A percentile compares a stretch with the other conserved stretches of the same genome.
phyloP scores from a whole-genome alignment of 768 basidiomycete species.

The Lactarius hatsudake region DNA sequence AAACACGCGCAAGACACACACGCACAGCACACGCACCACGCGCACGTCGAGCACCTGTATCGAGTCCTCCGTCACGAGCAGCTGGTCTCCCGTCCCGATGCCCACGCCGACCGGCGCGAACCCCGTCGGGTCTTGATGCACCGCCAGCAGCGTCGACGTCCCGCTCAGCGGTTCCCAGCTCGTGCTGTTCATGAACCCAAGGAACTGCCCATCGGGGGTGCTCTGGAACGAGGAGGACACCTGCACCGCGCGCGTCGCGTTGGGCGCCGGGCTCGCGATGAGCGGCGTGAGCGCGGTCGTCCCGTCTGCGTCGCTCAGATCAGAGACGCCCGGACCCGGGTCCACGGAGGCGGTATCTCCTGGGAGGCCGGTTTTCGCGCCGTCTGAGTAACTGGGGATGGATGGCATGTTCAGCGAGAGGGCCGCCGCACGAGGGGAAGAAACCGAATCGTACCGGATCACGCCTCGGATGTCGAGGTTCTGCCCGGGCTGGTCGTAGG shows the following conservation, averaged over 20 bases:
- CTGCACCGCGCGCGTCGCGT: constrained; percentile 10
- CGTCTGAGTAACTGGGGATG: constrained; percentile 17
- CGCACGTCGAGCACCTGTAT: constrained; percentile 23
- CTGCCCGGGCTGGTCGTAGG: constrained; percentile 24
- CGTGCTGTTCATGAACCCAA: constrained; percentile 24
- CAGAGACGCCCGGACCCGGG: constrained; percentile 18
- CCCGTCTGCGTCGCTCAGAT: constrained; percentile 6
- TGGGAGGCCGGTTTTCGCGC: constrained; percentile 9
- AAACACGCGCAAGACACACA: background rate
- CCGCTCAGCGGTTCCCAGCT: constrained; percentile 22
- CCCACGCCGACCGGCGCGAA: background rate
- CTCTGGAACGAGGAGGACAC: constrained; percentile 17
- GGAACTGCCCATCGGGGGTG: constrained; percentile 14
- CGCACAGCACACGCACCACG: constrained; percentile 4
- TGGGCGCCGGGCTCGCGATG: constrained; percentile 1
- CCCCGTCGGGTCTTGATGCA: constrained; percentile 9
- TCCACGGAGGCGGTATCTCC: constrained; percentile 17
- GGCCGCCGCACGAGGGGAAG: no score
- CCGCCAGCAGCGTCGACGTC: constrained; percentile 16
- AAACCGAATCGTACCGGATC: constrained; percentile 15
- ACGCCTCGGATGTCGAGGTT: constrained; percentile 25
- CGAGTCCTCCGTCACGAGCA: constrained; percentile 21
- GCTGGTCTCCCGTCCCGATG: constrained; percentile 11
- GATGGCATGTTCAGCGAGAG: background rate
- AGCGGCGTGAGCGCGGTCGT: constrained; percentile 18